Conservation (phyloP, 202 grass and related monocot species). For the Setaria viridis region DNA sequence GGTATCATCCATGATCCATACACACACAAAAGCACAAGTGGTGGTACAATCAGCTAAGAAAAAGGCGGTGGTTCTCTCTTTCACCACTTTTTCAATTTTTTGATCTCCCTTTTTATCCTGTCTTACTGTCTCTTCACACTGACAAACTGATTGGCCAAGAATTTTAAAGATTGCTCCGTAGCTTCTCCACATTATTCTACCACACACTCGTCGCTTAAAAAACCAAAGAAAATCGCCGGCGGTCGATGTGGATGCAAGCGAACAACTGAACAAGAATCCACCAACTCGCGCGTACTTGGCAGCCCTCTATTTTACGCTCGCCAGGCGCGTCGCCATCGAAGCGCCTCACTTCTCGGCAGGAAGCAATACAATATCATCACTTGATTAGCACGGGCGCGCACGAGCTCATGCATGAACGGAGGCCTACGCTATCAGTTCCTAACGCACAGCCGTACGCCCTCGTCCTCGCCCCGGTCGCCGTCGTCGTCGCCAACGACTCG, state of each 20-base stretch:
- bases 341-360: not conserved
- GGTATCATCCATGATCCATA: not conserved
- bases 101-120: too few relatives aligned
- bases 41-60: not conserved
- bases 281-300: not conserved
- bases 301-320: not conserved
- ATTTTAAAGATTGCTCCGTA: not conserved
- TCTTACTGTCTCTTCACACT: not conserved
- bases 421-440: not conserved
- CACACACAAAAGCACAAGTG: not conserved
- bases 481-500: not conserved
- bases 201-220: not conserved
- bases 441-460: not conserved
- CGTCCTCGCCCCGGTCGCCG: not conserved
- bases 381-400: constrained; percentile 6
- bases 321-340: constrained; percentile 19
- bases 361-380: constrained; percentile 5
- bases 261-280: not conserved
- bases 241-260: not conserved
- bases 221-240: not conserved
- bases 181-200: not conserved
- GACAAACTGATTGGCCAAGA: not conserved
- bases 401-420: not conserved
- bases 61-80: not conserved
- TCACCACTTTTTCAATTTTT: not conserved